Base-by-base conservation (phyloP, 2,329 filamentous ascomycete species). In the Colletotrichum limetticola region DNA sequence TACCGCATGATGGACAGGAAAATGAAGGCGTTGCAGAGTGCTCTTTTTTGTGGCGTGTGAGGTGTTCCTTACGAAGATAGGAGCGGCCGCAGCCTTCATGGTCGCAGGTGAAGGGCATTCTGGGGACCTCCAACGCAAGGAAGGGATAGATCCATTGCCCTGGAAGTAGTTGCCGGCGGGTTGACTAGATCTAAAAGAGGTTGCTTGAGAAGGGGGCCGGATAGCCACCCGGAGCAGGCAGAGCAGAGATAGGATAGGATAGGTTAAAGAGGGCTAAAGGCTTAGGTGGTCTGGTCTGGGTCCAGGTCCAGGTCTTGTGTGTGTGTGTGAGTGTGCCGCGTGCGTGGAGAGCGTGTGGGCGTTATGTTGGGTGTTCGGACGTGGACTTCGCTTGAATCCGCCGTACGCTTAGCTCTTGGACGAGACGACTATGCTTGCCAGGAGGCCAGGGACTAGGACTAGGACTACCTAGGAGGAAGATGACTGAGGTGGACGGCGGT, bases 11-110 rank as follows among this genome's bases (percentile, higher is more conserved):
- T 19, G 70, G 60, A 28, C 70, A 72, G 12, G 35, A 28, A n/a
- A 72, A 72, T 4, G 70, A 66, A 30, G 59, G 60, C 7, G 56
- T 42, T 11, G 58, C 14, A 7, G 58, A 22, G n/a, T 72, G 69
- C 26, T 72, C 69, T 55, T 69, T 72, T 35, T 64, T 69, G 30
- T 72, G 69, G 14, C 69, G 69, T n/a, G 69, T 72, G 30, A 72
- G 69, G 52, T 72, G 69, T 32, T 68, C 65, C 35, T 72, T 72
- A 32, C 65, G 69, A 14, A 68, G n/a, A 60, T 72, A 72, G 30
- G 69, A 72, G 59, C 69, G 65, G 69, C 69, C 65, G 53, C 69
- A 72, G 65, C 69, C 65, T 24, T 72, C 58, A 59, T 69, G 32
- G 24, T 72, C 65, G 58, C 65, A 72, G 42, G 58, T 64, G 53